Base-by-base conservation (phyloP, 305 asterid genomes). In the Solanum aculeatissimum region DNA sequence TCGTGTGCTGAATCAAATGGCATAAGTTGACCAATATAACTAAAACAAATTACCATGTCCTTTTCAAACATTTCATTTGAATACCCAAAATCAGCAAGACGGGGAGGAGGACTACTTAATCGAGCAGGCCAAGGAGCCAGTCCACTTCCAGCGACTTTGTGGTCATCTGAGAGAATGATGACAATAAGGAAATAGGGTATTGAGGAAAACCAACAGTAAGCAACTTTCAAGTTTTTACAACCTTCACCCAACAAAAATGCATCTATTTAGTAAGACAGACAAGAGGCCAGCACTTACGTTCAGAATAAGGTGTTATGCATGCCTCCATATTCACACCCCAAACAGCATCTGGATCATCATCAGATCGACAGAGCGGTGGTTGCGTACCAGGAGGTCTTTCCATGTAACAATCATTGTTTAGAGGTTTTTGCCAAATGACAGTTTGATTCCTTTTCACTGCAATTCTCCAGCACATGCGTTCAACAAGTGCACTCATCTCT, bases 41-140 rank as follows among this genome's bases (percentile, higher is more conserved):
- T 66, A 55, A 45, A 32, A 49, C 3, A 9, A 60, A 62, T 91
- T 95, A 95, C 98, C 97, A 82, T 88, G 88, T 95, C 97, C 86
- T 94, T 95, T 83, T 92, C 98, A 86, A 95, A 95, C 92, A 90
- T 92, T 38, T 94, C 98, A 83, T 42, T 89, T 3, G 97, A 92
- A 88, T 92, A 95, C 87, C 98, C 97, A 84, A 95, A 94, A 91
- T 95, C 98, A 88, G 95, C 95, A 88, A 95, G 97, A 55, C 98
- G 93, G 13, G 97, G 98, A 49, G 98, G 97, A 66, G 98, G 91
- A 85, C 95, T 45, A 62, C 95, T 94, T 84, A 93, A 75, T 83
- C 98, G 92, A 40, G 97, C 92, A 49, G 98, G 98, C 98, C 98
- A 95, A 29, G 98, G 98, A 54, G 92, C 97, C 87, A 95, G 93